A percentile compares a stretch with the other conserved stretches of the same genome.
Evolutionary conservation across 768 basidiomycete species (phyloP).

Genomic region (Auricularia heimuer): DNA sequence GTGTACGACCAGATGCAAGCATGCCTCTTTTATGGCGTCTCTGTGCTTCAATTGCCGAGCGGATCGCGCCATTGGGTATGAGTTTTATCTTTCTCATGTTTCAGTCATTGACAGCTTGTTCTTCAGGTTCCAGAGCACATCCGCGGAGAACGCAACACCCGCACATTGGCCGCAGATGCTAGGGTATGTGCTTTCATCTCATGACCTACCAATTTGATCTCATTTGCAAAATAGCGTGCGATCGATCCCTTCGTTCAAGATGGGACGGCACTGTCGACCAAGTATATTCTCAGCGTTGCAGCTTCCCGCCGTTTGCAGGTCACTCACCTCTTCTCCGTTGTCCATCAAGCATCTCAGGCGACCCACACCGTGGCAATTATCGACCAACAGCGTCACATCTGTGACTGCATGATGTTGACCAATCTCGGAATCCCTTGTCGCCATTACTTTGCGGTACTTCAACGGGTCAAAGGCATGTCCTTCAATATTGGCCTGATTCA

Average conservation of each 20-base stretch:
- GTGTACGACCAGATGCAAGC: constrained; percentile 23
- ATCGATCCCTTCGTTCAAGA: constrained; percentile 23
- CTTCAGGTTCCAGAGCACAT: neutral
- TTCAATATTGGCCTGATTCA: constrained; percentile 22
- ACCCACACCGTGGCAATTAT: constrained; percentile 22
- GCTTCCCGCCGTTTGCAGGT: constrained; percentile 14
- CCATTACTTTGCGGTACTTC: constrained; percentile 22
- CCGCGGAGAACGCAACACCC: neutral
- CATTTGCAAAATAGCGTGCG: constrained; percentile 2
- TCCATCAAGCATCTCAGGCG: constrained; percentile 11
- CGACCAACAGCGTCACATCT: constrained; percentile 18
- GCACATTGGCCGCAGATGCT: too few species aligned
- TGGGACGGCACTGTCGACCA: constrained; percentile 17
- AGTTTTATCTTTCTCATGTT: neutral
- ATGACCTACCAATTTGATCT: too few species aligned
- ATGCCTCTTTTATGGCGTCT: constrained; percentile 20
- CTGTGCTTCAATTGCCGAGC: constrained; percentile 17
- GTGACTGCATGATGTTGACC: constrained; percentile 28
- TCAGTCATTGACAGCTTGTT: neutral
- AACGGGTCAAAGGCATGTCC: constrained; percentile 12
- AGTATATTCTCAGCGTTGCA: constrained; percentile 21
- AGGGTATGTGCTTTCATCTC: too few species aligned
- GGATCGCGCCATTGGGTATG: constrained; percentile 22
- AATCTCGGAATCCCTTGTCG: constrained; percentile 26
- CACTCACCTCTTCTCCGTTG: constrained; percentile 17